These are phyloP conservation scores for Globisporangium paroecandrum DNA, from an alignment of 352 stramenopile genomes.

Conservation along the genomic window DNA sequence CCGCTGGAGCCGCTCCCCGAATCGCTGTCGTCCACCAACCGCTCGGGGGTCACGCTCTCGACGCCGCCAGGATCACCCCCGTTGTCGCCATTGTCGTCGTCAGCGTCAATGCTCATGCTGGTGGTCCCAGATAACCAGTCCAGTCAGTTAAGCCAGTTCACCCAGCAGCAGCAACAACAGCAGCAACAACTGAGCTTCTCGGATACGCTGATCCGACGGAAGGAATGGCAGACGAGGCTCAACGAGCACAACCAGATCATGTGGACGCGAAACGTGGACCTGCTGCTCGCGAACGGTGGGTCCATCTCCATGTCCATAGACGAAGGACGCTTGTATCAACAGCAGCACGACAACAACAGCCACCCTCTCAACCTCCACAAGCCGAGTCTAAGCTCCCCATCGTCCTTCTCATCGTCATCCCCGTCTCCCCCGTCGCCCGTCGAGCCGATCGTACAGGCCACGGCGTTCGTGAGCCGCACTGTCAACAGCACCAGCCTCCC, in stretches of 20 bases:
- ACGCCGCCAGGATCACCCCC: constrained; percentile 10
- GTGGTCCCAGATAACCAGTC: background rate
- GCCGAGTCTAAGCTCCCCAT: constrained; percentile 4
- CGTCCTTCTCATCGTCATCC: constrained; percentile 12
- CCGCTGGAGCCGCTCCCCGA: constrained; percentile 19
- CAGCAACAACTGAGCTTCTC: constrained; percentile 10
- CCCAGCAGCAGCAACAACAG: background rate
- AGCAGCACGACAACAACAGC: background rate
- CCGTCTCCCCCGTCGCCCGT: background rate
- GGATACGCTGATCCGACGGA: constrained; percentile 21
- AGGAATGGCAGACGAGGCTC: constrained; percentile 37
- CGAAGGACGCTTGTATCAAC: background rate
- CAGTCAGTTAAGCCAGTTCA: background rate
- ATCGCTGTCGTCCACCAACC: constrained; percentile 15
- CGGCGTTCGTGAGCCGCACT: constrained; percentile 40
- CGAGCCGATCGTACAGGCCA: constrained; percentile 30
- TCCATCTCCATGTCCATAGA: background rate
- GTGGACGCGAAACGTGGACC: constrained; percentile 24
- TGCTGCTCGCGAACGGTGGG: background rate
- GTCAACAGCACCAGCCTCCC: background rate
- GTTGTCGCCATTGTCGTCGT: background rate
- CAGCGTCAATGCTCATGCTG: background rate
- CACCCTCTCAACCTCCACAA: constrained; percentile 7
- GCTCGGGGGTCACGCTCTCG: constrained; percentile 1
- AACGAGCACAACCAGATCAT: constrained; percentile 28